Percentiles rank a stretch among this genome's conserved stretches.
These are phyloP conservation scores for Aureobasidium melanogenum DNA, from an alignment of 2,329 filamentous ascomycete species.

Conservation along the genomic window DNA sequence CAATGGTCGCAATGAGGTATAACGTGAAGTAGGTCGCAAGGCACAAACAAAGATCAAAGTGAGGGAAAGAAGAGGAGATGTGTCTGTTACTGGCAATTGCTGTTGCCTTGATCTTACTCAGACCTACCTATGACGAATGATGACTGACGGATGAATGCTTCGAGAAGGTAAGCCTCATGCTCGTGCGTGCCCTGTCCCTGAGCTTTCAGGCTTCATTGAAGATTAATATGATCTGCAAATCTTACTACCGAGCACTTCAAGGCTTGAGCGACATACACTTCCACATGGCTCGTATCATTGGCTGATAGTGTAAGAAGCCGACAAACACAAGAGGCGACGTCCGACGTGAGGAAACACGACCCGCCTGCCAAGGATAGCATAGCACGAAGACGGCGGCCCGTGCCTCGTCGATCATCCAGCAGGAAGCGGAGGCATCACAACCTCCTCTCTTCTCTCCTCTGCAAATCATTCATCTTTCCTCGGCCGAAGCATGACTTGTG, in stretches of 20 bases:
- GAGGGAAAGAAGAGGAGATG: not conserved
- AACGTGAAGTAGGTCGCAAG: not conserved
- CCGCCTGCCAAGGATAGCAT: slow-evolving; percentile 1
- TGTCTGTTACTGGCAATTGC: not conserved
- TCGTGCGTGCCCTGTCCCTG: not conserved
- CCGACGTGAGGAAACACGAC: not conserved
- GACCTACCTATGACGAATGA: not conserved
- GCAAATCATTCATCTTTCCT: not conserved
- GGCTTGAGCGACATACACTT: not conserved
- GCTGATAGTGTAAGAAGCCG: slow-evolving; percentile 2
- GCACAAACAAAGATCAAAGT: not conserved
- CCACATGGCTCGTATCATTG: slow-evolving; percentile 7
- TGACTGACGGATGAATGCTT: not conserved
- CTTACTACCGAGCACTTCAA: not conserved
- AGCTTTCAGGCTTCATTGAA: not conserved
- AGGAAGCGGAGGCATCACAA: not conserved
- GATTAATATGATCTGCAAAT: not conserved
- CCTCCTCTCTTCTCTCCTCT: not conserved
- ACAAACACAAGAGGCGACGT: slow-evolving; percentile 5
- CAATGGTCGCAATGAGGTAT: not conserved
- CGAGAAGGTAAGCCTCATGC: not conserved
- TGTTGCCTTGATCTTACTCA: not conserved
- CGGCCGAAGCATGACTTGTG: slow-evolving; percentile 1
- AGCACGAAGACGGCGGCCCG: not conserved
- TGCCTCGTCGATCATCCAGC: not conserved